These are phyloP conservation scores for Trametes cinnabarina DNA, from an alignment of 768 basidiomycete species.

Conservation along the genomic window DNA sequence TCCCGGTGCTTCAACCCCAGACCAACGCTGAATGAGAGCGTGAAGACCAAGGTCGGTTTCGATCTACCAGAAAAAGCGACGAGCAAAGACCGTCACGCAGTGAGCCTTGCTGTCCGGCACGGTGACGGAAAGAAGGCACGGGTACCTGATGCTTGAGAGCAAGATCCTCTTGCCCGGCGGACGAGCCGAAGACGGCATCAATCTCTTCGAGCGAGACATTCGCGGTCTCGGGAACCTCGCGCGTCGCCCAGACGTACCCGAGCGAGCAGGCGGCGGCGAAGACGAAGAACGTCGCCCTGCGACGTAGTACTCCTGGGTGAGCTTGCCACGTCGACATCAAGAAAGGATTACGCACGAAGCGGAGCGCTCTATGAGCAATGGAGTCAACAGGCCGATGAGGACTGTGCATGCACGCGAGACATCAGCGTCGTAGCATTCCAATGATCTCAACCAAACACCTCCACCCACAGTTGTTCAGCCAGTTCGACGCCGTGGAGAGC, in stretches of 20 bases:
- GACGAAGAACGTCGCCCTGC: slow-evolving; percentile 64
- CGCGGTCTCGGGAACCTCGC: slow-evolving; percentile 73
- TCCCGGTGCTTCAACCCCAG: not conserved
- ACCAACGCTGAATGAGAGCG: slow-evolving; percentile 38
- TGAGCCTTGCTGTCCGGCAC: not conserved
- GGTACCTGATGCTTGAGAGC: slow-evolving; percentile 50
- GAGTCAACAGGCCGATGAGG: slow-evolving; percentile 72
- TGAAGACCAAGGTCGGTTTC: slow-evolving; percentile 55
- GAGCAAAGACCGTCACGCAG: not conserved
- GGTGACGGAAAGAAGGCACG: not conserved
- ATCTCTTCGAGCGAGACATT: slow-evolving; percentile 75
- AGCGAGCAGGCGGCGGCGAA: slow-evolving; percentile 64
- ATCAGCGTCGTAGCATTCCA: not conserved
- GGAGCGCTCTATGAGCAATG: slow-evolving; percentile 59
- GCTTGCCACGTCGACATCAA: too few species aligned
- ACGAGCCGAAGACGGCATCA: slow-evolving; percentile 61
- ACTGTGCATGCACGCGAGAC: slow-evolving; percentile 40
- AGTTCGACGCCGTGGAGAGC: slow-evolving; percentile 81
- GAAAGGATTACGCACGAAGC: slow-evolving; percentile 48
- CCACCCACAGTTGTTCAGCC: slow-evolving; percentile 70
- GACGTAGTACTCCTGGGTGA: too few species aligned
- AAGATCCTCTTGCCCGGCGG: slow-evolving; percentile 55
- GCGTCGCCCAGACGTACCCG: slow-evolving; percentile 71
- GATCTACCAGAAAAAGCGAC: slow-evolving; percentile 38
- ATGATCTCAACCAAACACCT: not conserved